Evolutionary conservation across 805 yeast genomes (phyloP).

Genomic region (Saturnispora gosingensis): DNA sequence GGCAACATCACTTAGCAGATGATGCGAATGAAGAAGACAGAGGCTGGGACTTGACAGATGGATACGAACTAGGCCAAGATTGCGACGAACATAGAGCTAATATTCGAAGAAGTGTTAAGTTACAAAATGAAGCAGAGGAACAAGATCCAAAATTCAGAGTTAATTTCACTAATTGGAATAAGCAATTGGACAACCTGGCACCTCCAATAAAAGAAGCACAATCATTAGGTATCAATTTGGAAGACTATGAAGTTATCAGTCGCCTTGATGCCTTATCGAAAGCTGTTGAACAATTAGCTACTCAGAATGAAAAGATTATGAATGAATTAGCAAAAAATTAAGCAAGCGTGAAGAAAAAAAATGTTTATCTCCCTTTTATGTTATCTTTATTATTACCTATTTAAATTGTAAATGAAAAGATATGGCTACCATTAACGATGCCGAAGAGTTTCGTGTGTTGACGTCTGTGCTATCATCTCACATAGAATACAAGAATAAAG

Average conservation of each 20-base stretch:
- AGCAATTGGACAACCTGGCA: constrained; percentile 37
- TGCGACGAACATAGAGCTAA: constrained; percentile 21
- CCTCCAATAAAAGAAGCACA: constrained; percentile 56
- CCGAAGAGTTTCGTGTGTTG: constrained; percentile 25
- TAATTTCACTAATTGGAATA: constrained; percentile 40
- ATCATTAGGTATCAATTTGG: constrained; percentile 53
- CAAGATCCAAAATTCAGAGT: constrained; percentile 63
- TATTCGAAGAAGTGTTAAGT: constrained; percentile 32
- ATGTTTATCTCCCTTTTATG: neutral
- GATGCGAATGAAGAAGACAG: constrained; percentile 72
- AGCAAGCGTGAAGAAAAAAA: neutral
- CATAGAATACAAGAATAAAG: constrained; percentile 28
- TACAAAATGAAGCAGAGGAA: constrained; percentile 54
- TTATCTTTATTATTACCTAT: neutral
- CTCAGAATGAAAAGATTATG: constrained; percentile 18
- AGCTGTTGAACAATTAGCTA: constrained; percentile 32
- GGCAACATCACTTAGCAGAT: constrained; percentile 54
- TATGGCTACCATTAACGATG: constrained; percentile 10
- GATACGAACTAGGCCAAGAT: constrained; percentile 36
- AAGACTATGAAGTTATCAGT: constrained; percentile 43
- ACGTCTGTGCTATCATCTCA: constrained; percentile 27
- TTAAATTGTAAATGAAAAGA: neutral
- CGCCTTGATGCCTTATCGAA: constrained; percentile 40
- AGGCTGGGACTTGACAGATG: constrained; percentile 81
- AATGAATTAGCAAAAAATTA: neutral